These are phyloP conservation scores for Ogataea nonfermentans DNA, from an alignment of 805 yeast genomes.

Conservation along the genomic window DNA sequence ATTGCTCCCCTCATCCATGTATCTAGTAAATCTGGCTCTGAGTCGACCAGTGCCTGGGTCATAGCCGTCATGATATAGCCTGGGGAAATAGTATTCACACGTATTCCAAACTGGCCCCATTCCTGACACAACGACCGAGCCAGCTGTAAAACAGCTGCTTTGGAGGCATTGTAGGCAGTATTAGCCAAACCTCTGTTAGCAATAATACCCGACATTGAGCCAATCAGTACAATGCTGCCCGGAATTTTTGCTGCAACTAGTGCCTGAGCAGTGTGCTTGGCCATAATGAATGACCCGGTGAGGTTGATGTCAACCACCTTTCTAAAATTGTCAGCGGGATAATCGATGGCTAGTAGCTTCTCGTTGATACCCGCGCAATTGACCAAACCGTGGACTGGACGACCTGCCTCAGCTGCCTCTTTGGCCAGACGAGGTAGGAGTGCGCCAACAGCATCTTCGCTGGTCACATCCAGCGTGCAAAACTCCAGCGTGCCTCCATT, in stretches of 20 bases:
- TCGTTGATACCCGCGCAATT: constrained; percentile 21
- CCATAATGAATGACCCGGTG: constrained; percentile 20
- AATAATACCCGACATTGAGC: constrained; percentile 51
- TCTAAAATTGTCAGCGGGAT: constrained; percentile 15
- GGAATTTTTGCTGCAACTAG: constrained; percentile 13
- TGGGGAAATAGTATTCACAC: constrained; percentile 49
- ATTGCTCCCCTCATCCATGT: constrained; percentile 22
- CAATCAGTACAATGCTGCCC: constrained; percentile 51
- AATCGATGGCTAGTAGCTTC: constrained; percentile 17
- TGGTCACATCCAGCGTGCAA: constrained; percentile 17
- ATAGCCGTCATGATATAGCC: constrained; percentile 50
- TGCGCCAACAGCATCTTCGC: constrained; percentile 13
- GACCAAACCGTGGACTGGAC: constrained; percentile 16
- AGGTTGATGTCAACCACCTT: constrained; percentile 16
- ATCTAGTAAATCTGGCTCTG: constrained; percentile 24
- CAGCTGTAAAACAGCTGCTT: constrained; percentile 46
- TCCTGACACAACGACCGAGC: constrained; percentile 45
- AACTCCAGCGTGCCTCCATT: constrained; percentile 13
- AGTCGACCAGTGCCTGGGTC: constrained; percentile 39
- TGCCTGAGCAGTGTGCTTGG: constrained; percentile 18
- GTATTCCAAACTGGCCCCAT: constrained; percentile 50
- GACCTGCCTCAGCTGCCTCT: constrained; percentile 13
- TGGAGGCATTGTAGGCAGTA: constrained; percentile 47
- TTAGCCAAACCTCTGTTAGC: constrained; percentile 51
- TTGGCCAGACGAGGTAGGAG: constrained; percentile 8